Evolutionary conservation across 441 rosid genomes (phyloP).

Genomic region (Erodium moschatum): DNA sequence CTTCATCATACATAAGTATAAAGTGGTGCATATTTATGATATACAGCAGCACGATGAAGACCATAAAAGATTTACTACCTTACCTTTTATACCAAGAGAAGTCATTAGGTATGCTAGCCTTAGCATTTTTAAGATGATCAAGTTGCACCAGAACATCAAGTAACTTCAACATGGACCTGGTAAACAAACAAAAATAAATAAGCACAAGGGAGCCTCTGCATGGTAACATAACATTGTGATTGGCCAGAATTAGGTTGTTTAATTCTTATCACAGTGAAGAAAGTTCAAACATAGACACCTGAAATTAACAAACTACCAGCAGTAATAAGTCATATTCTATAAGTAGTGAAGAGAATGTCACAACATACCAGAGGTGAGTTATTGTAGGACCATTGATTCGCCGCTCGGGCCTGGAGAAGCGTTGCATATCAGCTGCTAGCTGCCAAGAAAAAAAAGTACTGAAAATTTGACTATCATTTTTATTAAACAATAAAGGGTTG

Average conservation of each 20-base stretch:
- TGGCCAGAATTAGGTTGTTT: background rate
- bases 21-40: background rate
- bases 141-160: constrained; percentile 97
- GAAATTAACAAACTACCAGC: constrained; percentile 9
- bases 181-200: constrained; percentile 23
- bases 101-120: constrained; percentile 99
- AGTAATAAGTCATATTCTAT: constrained; percentile 5
- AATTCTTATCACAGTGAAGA: constrained; percentile 5
- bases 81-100: constrained; percentile 99
- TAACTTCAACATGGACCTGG: constrained; percentile 87
- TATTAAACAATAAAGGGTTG: constrained; percentile 12
- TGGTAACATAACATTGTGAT: constrained; percentile 4
- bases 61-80: constrained; percentile 7
- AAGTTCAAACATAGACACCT: constrained; percentile 14
- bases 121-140: constrained; percentile 98
- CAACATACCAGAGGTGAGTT: constrained; percentile 78
- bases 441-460: constrained; percentile 33
- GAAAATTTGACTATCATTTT: constrained; percentile 2
- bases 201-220: constrained; percentile 5
- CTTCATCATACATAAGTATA: background rate
- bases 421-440: constrained; percentile 99
- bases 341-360: constrained; percentile 11
- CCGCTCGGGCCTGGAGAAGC: constrained; percentile 95
- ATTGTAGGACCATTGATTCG: constrained; percentile 95
- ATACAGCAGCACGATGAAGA: constrained; percentile 13